A percentile compares a stretch with the other conserved stretches of the same genome.
Conservation (phyloP, 306 rosid species). For the Castanea sativa region DNA sequence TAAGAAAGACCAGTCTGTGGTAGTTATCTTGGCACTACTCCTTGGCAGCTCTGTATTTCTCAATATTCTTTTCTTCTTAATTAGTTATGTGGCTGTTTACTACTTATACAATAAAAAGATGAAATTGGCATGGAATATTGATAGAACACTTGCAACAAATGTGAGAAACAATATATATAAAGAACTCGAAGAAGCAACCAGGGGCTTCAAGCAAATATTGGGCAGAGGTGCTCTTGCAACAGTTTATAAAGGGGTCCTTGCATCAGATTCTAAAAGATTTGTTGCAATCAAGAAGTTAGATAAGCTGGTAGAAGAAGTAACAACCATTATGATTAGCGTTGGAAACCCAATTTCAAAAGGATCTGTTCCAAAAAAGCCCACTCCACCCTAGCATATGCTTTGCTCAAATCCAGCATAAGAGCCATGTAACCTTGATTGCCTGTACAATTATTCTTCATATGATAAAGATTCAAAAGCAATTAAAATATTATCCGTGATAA, state of each 20-base stretch:
- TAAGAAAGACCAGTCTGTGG: not conserved
- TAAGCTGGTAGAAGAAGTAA: constrained; percentile 22
- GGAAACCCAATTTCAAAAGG: too few relatives aligned
- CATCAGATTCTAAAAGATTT: constrained; percentile 4
- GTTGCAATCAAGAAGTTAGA: constrained; percentile 49
- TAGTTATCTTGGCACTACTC: too few relatives aligned
- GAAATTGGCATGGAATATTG: not conserved
- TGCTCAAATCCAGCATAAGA: too few relatives aligned
- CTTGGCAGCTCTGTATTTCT: constrained; percentile 16
- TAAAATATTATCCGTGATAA: too few relatives aligned
- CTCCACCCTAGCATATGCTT: too few relatives aligned
- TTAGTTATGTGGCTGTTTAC: not conserved
- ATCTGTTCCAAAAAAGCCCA: too few relatives aligned
- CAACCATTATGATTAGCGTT: too few relatives aligned
- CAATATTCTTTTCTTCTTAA: constrained; percentile 7
- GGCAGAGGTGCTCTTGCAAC: constrained; percentile 28
- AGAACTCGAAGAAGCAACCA: constrained; percentile 21
- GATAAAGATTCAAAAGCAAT: too few relatives aligned
- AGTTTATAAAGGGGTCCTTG: constrained; percentile 16
- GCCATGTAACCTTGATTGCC: too few relatives aligned
- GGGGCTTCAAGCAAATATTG: constrained; percentile 24
- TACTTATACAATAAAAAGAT: not conserved
- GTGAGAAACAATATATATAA: constrained; percentile 3
- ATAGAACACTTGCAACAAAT: not conserved
- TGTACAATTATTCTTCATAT: too few relatives aligned